A percentile compares a stretch with the other conserved stretches of the same genome.
phyloP scores from a whole-genome alignment of 73 alveolate genomes.

The Stentor roeselii region DNA sequence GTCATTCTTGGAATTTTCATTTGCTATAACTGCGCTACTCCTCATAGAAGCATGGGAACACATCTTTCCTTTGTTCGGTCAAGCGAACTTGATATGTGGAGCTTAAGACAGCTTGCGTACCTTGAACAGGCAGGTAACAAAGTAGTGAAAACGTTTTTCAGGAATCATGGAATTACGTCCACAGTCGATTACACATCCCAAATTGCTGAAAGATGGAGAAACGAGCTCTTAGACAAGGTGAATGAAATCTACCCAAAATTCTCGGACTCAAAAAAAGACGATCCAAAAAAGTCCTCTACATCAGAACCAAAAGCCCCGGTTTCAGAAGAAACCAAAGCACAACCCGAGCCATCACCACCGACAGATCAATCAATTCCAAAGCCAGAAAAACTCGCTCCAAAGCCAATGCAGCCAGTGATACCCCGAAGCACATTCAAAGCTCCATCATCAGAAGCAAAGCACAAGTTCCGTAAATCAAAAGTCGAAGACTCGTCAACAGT shows the following conservation, averaged over 20 bases:
- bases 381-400: not conserved
- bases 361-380: not conserved
- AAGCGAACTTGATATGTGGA: slow-evolving; percentile 22
- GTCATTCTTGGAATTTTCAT: slow-evolving; percentile 14
- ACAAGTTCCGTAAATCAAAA: slow-evolving; percentile 7
- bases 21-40: slow-evolving; percentile 10
- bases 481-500: not conserved
- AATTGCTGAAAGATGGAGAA: slow-evolving; percentile 28
- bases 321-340: no score
- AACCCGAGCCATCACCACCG: not conserved
- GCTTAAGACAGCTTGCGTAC: slow-evolving; percentile 22
- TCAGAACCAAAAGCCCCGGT: no score
- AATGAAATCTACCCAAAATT: not conserved
- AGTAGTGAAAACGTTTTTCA: not conserved
- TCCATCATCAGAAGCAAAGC: slow-evolving; percentile 15
- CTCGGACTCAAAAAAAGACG: not conserved
- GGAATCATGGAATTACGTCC: not conserved
- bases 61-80: slow-evolving; percentile 26
- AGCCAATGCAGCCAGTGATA: not conserved
- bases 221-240: slow-evolving; percentile 23
- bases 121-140: slow-evolving; percentile 20
- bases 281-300: no score
- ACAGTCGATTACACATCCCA: slow-evolving; percentile 23
- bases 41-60: slow-evolving; percentile 16
- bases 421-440: not conserved